A percentile compares a stretch with the other conserved stretches of the same genome.
phyloP scores from a whole-genome alignment of 805 yeast genomes.

The Cyberlindnera galapagoensis region DNA sequence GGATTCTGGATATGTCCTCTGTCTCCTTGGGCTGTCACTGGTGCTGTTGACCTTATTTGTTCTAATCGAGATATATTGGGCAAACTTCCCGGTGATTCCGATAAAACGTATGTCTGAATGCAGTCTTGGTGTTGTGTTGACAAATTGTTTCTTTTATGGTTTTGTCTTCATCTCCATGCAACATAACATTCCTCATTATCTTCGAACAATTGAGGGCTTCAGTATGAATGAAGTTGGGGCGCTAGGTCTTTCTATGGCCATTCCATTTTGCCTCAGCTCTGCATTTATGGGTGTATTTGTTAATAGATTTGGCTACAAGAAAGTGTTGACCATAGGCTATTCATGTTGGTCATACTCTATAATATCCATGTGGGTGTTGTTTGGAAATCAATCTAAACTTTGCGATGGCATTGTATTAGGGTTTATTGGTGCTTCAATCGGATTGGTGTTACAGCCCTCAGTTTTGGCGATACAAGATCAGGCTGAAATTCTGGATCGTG shows the following conservation, averaged over 20 bases:
- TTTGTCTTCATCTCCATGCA: conserved; percentile 39
- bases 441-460: conserved; percentile 19
- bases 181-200: conserved; percentile 43
- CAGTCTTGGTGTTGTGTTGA: conserved; percentile 20
- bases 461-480: conserved; percentile 50
- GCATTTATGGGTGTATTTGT: conserved; percentile 41
- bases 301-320: conserved; percentile 34
- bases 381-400: conserved; percentile 22
- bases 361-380: conserved; percentile 32
- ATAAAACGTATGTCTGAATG: no score
- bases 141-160: conserved; percentile 42
- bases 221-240: conserved; percentile 5
- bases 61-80: conserved; percentile 38
- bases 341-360: conserved; percentile 34
- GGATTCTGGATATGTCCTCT: background rate
- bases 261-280: conserved; percentile 37
- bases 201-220: conserved; percentile 29
- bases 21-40: conserved; percentile 8
- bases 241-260: conserved; percentile 34
- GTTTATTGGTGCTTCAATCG: conserved; percentile 39
- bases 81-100: conserved; percentile 50
- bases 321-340: conserved; percentile 36
- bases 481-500: conserved; percentile 42
- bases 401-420: conserved; percentile 27
- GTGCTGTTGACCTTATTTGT: conserved; percentile 33